These are phyloP conservation scores for Phaffia rhodozyma DNA, from an alignment of 1,284 basidiomycete species.

Conservation along the genomic window DNA sequence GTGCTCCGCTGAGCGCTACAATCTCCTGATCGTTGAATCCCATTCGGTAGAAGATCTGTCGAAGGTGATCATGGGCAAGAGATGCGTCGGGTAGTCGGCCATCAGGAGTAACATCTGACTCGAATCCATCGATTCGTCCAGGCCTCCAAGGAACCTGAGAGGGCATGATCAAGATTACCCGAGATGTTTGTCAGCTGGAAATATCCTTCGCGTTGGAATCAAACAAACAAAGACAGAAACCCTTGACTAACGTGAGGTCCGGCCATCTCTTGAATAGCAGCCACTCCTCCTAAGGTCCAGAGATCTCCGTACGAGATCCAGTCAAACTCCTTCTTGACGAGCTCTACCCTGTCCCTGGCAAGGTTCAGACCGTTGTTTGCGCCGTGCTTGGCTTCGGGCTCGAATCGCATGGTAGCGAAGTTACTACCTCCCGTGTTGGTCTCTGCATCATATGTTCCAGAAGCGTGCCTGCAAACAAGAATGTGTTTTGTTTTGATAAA, in stretches of 20 bases:
- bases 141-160: slow-evolving; percentile 74
- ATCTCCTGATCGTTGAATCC: slow-evolving; percentile 97
- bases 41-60: slow-evolving; percentile 87
- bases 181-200: too few relatives aligned
- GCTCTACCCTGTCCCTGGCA: slow-evolving; percentile 63
- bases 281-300: slow-evolving; percentile 73
- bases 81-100: slow-evolving; percentile 87
- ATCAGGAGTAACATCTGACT: slow-evolving; percentile 68
- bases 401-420: slow-evolving; percentile 86
- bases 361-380: slow-evolving; percentile 78
- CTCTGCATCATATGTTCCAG: slow-evolving; percentile 84
- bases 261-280: slow-evolving; percentile 50
- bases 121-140: slow-evolving; percentile 72
- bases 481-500: slow-evolving; percentile 66
- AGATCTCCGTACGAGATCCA: slow-evolving; percentile 93
- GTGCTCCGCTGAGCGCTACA: slow-evolving; percentile 79
- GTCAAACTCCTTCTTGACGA: slow-evolving; percentile 53
- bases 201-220: background rate
- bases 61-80: slow-evolving; percentile 72
- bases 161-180: background rate
- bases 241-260: slow-evolving; percentile 32
- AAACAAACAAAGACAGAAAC: slow-evolving; percentile 21
- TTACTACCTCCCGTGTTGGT: slow-evolving; percentile 76
- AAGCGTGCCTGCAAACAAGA: slow-evolving; percentile 84
- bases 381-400: slow-evolving; percentile 53